A percentile compares a stretch with the other conserved stretches of the same genome.
Conservation (phyloP, 1,284 basidiomycete species). For the Puccinia horiana region DNA sequence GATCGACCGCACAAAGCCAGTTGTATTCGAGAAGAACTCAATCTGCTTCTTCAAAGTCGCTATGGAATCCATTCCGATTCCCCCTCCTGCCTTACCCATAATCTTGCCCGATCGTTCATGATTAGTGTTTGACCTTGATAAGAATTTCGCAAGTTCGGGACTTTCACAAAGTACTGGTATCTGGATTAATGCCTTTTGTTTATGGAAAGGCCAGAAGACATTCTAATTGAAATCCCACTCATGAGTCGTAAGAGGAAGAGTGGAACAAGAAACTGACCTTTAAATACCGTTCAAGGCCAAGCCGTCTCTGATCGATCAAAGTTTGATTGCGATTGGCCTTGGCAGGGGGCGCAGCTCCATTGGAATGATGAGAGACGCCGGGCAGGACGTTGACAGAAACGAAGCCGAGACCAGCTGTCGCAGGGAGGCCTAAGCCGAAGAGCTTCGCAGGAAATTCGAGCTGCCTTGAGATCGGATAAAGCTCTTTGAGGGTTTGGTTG, state of each 20-base stretch:
- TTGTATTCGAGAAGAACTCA: constrained; percentile 65
- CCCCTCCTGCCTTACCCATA: neutral
- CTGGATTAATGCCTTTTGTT: constrained; percentile 69
- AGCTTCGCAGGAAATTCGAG: constrained; percentile 87
- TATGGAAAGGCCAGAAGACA: neutral
- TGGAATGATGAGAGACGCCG: neutral
- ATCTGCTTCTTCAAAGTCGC: constrained; percentile 40
- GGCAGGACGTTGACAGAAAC: constrained; percentile 57
- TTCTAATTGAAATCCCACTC: neutral
- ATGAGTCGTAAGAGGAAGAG: constrained; percentile 49
- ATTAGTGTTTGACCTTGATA: constrained; percentile 61
- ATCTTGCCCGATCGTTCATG: constrained; percentile 64
- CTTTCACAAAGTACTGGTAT: constrained; percentile 78
- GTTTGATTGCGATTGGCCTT: constrained; percentile 62
- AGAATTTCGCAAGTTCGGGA: constrained; percentile 77
- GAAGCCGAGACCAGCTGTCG: constrained; percentile 3
- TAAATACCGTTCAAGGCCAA: constrained; percentile 81
- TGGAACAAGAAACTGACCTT: constrained; percentile 63
- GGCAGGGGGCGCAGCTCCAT: constrained; percentile 53
- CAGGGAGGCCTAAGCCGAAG: constrained; percentile 69
- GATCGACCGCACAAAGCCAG: constrained; percentile 73
- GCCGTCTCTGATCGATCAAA: constrained; percentile 77
- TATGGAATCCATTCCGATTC: constrained; percentile 11
- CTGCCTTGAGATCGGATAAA: constrained; percentile 67
- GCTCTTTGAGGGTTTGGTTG: constrained; percentile 78